Evolutionary conservation across 768 basidiomycete genomes (phyloP).

Genomic region (Amanita molliuscula): DNA sequence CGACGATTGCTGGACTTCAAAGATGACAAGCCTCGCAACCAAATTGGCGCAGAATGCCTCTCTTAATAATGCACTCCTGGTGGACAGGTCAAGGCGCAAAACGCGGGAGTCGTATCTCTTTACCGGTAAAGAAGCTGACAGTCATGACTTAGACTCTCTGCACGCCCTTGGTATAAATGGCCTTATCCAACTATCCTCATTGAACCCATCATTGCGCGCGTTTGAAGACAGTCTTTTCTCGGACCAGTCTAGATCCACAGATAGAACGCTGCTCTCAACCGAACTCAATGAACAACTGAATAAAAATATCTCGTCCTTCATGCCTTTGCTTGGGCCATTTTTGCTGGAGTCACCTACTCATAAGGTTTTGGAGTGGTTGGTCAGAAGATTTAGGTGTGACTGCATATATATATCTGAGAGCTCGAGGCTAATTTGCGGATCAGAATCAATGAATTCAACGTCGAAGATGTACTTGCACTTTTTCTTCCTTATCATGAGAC

Average conservation of each 20-base stretch:
- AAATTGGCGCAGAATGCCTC: constrained; percentile 77
- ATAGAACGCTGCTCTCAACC: constrained; percentile 64
- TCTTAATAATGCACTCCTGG: constrained; percentile 64
- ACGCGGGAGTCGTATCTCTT: constrained; percentile 80
- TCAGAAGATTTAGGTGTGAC: constrained; percentile 79
- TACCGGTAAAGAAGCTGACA: constrained; percentile 67
- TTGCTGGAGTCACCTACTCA: constrained; percentile 72
- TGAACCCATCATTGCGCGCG: constrained; percentile 46
- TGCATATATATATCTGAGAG: neutral
- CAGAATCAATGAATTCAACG: constrained; percentile 92
- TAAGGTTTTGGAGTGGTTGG: constrained; percentile 90
- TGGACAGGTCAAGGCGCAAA: constrained; percentile 54
- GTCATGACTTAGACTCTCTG: constrained; percentile 82
- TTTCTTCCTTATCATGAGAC: constrained; percentile 96
- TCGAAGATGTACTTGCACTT: constrained; percentile 61
- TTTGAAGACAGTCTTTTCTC: constrained; percentile 75
- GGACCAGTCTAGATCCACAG: constrained; percentile 59
- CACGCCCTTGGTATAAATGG: constrained; percentile 74
- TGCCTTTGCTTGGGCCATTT: constrained; percentile 69
- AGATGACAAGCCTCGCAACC: constrained; percentile 46
- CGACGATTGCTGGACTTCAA: neutral
- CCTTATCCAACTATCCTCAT: constrained; percentile 55
- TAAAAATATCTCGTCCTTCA: constrained; percentile 43
- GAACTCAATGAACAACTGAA: constrained; percentile 62
- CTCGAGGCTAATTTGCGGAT: neutral